Evolutionary conservation across 2,329 filamentous ascomycete species (phyloP), one percentile per base, ranked within the genome.

Genomic region (Penicillium sp.): DNA sequence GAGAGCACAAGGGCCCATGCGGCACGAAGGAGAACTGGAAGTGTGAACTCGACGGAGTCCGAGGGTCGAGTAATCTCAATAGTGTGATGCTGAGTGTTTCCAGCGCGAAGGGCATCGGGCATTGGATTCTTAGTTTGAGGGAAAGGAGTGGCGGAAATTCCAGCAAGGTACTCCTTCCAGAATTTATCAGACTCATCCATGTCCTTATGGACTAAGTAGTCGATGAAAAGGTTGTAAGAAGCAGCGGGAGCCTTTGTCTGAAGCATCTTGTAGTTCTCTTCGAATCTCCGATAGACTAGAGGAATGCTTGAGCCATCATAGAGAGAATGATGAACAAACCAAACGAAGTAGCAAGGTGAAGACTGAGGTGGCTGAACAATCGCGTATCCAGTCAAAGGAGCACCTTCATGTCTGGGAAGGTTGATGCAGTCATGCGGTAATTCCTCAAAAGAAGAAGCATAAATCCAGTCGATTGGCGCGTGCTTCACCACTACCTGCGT

Each of bases 1-100:
- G 72, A 67, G 3, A 82, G 57, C 0, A 78, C 68, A 18, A 80
- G 65, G 1, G 72, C 74, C 79, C 79, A 81, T 0, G 70, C 69
- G 27, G 76, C 67, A 45, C 79, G 76, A 0, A 81, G 66, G 2
- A 80, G 55, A 32, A 71, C 76, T 0, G 77, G 74, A 0, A 76
- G 51, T 0, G 77, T 81, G 9, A 64, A 52, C 4, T 61, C 57
- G 5, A 63, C 46, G 4, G 49, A 54, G 18, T 55, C 52, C 1
- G 51, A 11, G 3, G 43, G 45, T 12, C 57, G 55, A 4, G 54
- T 53, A 7, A 67, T 46, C 5, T 57, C 49, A 13, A 65, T 47
- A 3, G 39, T 61, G 43, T 59, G 55, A 13, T 54, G 42, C 28
- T 62, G 62, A 1, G 51, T 56, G 27, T 60, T 65, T n/a, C 56